phyloP scores from a whole-genome alignment of 495 filamentous ascomycete species.

The Penicillium bovifimosum region DNA sequence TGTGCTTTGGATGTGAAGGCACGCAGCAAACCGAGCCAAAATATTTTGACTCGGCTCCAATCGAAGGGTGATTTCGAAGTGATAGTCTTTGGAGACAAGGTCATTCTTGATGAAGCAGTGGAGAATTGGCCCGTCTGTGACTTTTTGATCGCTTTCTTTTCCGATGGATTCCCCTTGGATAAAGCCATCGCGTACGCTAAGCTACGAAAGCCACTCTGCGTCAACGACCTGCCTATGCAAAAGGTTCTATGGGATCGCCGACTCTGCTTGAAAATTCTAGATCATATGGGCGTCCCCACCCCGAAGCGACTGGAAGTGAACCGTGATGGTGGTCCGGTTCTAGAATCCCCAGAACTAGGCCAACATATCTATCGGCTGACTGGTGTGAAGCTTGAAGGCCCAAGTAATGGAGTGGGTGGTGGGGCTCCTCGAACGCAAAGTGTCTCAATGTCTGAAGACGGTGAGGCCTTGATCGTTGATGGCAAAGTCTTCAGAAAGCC shows the following conservation, averaged over 20 bases:
- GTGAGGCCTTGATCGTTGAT: conserved; percentile 82
- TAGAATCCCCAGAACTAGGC: conserved; percentile 70
- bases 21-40: conserved; percentile 89
- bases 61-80: conserved; percentile 91
- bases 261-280: conserved; percentile 79
- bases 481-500: conserved; percentile 78
- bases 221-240: conserved; percentile 98
- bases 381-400: conserved; percentile 70
- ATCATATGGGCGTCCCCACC: conserved; percentile 81
- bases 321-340: conserved; percentile 81
- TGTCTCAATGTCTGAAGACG: conserved; percentile 79
- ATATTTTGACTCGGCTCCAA: conserved; percentile 88
- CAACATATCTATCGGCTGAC: conserved; percentile 72
- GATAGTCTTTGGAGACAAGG: conserved; percentile 95
- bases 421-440: conserved; percentile 51
- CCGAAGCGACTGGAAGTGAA: conserved; percentile 89
- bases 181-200: conserved; percentile 94
- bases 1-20: conserved; percentile 96
- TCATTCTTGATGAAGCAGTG: conserved; percentile 86
- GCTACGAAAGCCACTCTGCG: conserved; percentile 88
- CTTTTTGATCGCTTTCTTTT: conserved; percentile 96
- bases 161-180: conserved; percentile 91
- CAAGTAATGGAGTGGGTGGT: conserved; percentile 65
- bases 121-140: conserved; percentile 66
- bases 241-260: conserved; percentile 95